Evolutionary conservation across 495 filamentous ascomycete genomes (phyloP).

Genomic region (Penicillium samsonianum): DNA sequence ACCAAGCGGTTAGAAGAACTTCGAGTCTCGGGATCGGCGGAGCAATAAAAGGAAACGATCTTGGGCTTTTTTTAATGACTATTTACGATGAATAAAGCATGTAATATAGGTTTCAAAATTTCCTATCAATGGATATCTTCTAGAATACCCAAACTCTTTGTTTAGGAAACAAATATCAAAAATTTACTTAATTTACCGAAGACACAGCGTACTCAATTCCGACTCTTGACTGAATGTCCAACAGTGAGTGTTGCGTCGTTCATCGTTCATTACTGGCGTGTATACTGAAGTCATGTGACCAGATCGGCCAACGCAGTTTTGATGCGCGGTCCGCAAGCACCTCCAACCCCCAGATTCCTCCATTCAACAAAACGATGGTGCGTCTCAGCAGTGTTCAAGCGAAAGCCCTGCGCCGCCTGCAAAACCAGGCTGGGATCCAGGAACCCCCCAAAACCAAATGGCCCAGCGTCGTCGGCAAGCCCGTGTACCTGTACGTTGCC

Average conservation of each 20-base stretch:
- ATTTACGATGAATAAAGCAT: conserved; percentile 38
- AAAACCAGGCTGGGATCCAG: conserved; percentile 21
- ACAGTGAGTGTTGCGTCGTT: neutral
- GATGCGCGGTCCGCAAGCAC: conserved; percentile 7
- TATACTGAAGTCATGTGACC: conserved; percentile 1
- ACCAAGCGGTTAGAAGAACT: conserved; percentile 37
- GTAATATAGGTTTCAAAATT: conserved; percentile 26
- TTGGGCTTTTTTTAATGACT: conserved; percentile 32
- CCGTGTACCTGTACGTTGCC: conserved; percentile 65
- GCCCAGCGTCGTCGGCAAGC: conserved; percentile 45
- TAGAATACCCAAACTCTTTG: neutral
- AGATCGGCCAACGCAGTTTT: conserved; percentile 7
- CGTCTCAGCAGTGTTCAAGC: conserved; percentile 23
- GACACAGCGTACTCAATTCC: neutral
- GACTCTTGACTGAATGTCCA: neutral
- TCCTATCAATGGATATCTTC: neutral
- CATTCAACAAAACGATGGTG: conserved; percentile 36
- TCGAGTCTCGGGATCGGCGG: conserved; percentile 35
- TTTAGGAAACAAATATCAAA: neutral
- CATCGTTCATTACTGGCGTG: neutral
- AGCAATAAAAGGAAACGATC: conserved; percentile 16
- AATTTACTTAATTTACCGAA: neutral
- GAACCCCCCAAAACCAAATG: conserved; percentile 20
- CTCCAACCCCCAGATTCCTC: conserved; percentile 10
- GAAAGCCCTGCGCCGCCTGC: conserved; percentile 27